Conservation (phyloP, 495 filamentous ascomycete species). For the Tuber magnatum region DNA sequence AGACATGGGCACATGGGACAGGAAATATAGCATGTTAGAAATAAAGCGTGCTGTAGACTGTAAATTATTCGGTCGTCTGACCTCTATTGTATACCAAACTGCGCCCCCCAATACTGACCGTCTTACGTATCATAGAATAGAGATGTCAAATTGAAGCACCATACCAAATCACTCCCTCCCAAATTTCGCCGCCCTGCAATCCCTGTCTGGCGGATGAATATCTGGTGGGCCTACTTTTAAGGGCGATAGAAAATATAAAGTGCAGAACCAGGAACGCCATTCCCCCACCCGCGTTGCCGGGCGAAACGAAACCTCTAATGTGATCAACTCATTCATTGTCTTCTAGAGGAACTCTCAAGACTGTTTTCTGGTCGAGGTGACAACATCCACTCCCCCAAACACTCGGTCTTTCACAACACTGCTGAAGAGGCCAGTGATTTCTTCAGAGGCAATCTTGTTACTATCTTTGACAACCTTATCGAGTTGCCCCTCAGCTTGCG, state of each 20-base stretch:
- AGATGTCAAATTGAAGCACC: not conserved
- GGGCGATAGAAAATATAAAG: slow-evolving; percentile 2
- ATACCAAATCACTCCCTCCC: not conserved
- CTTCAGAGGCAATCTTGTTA: slow-evolving; percentile 75
- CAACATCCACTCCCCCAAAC: slow-evolving; percentile 60
- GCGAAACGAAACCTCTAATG: not conserved
- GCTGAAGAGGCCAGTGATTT: slow-evolving; percentile 74
- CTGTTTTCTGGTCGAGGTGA: slow-evolving; percentile 4
- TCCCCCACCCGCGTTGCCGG: not conserved
- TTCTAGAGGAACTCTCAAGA: not conserved
- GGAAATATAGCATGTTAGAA: not conserved
- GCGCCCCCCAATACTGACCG: not conserved
- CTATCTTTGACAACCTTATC: slow-evolving; percentile 74
- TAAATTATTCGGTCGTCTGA: not conserved
- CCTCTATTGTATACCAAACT: not conserved
- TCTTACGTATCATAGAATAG: not conserved
- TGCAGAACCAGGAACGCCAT: not conserved
- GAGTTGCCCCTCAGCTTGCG: slow-evolving; percentile 53
- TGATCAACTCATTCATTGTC: not conserved
- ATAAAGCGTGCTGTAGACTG: not conserved
- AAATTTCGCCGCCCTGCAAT: not conserved
- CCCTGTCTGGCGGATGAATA: not conserved
- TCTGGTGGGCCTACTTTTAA: not conserved
- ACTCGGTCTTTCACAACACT: slow-evolving; percentile 76
- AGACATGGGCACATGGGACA: not conserved